These are phyloP conservation scores for Psidium guajava DNA, from an alignment of 345 rosid genomes.

Conservation along the genomic window DNA sequence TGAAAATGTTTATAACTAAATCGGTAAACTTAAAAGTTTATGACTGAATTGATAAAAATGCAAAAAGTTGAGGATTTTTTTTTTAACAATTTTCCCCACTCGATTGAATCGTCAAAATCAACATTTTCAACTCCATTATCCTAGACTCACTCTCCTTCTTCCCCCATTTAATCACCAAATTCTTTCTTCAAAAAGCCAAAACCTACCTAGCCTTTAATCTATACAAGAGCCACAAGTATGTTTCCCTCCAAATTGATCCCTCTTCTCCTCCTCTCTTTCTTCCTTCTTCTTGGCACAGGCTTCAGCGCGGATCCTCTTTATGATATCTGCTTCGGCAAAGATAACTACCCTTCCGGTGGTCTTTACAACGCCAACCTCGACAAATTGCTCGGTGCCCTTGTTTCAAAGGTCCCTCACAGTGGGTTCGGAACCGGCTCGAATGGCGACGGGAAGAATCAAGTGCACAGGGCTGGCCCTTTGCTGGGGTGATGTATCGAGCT, in stretches of 20 bases:
- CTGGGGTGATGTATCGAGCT: constrained; percentile 18
- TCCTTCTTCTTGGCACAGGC: constrained; percentile 14
- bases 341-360: constrained; percentile 17
- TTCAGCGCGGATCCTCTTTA: constrained; percentile 15
- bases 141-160: neutral
- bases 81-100: neutral
- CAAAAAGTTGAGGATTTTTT: too few relatives aligned
- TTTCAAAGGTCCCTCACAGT: constrained; percentile 6
- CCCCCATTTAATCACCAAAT: neutral
- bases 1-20: too few relatives aligned
- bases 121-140: neutral
- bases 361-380: constrained; percentile 20
- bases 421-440: constrained; percentile 10
- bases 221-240: neutral
- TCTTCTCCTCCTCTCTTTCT: neutral
- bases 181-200: neutral
- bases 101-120: neutral
- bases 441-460: constrained; percentile 4
- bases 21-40: too few relatives aligned
- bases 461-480: constrained; percentile 26
- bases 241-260: neutral
- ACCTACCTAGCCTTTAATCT: neutral
- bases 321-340: constrained; percentile 21
- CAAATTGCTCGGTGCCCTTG: constrained; percentile 5
- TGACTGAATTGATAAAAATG: too few relatives aligned